Conservation (phyloP, 305 asterid species). For the Fraxinus latifolia region DNA sequence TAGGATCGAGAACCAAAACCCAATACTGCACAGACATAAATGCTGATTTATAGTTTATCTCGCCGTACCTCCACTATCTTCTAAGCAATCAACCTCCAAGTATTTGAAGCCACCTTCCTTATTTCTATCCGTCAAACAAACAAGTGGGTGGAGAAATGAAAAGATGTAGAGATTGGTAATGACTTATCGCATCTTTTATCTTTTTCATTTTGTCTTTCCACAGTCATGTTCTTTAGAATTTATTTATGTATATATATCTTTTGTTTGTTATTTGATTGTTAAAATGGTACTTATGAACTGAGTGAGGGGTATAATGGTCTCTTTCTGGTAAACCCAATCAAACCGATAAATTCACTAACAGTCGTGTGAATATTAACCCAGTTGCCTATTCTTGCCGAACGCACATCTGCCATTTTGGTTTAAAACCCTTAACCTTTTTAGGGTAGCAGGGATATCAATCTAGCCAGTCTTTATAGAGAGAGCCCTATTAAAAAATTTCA, state of each 20-base stretch:
- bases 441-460: neutral
- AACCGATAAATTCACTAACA: constrained; percentile 6
- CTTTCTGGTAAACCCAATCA: neutral
- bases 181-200: neutral
- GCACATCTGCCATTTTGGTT: neutral
- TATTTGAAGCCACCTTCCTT: neutral
- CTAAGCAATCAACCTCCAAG: neutral
- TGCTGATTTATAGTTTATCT: neutral
- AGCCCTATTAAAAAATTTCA: neutral
- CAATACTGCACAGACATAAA: neutral
- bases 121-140: neutral
- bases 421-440: neutral
- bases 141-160: neutral
- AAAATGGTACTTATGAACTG: neutral
- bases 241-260: neutral
- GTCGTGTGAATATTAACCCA: neutral
- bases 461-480: neutral
- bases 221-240: neutral
- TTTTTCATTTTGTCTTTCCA: neutral
- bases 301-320: neutral
- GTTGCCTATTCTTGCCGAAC: neutral
- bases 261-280: neutral
- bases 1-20: neutral
- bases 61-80: neutral
- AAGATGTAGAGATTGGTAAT: constrained; percentile 4